Evolutionary conservation across 2,329 filamentous ascomycete species (phyloP), one percentile per base, ranked within the genome.

Genomic region (Stemphylium lycopersici): DNA sequence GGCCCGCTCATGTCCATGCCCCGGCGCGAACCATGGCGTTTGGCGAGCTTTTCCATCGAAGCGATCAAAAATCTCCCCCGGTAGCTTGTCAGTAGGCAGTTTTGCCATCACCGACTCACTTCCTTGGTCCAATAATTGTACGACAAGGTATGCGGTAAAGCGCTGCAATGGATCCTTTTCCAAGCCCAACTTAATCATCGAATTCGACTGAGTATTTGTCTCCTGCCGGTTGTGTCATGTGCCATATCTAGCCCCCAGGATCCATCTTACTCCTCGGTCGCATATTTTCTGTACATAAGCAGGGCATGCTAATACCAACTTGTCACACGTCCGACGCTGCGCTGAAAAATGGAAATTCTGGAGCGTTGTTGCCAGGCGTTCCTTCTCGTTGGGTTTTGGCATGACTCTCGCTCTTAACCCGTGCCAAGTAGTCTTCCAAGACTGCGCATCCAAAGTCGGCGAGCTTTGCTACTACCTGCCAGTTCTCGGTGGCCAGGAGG

Each of bases 301-400:
- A 65, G 12, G 62, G 37, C 10, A 66, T 58, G 1, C 39, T 50
- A 2, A 58, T 26, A 1, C 48, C 63, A 10, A 68, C 33, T 33
- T 66, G 60, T 53, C 57, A 66, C 2, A 67, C 51, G 45, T 67
- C 65, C 16, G 52, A 61, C 13, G 41, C 32, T 3, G 41, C 47
- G 8, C 36, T 37, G 24, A 55, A 63, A 1, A 31, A 26, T 18
- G 59, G 63, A 11, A 32, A 18, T 18, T 67, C 65, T 16, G 65
- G 65, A 5, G 63, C 53, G n/a, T 53, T 42, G 16, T 48, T 66
- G 1, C 56, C 55, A 26, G 18, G 34, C 4, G 63, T 66, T 3
- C 18, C 26, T 7, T 34, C 51, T 3, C 50, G 56, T 11, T 43
- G 32, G 5, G 7, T 31, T 11, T 13, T 31, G 7, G 54, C 53